Base-by-base conservation (phyloP, 495 filamentous ascomycete species). In the Staphylotrichum longicolle region DNA sequence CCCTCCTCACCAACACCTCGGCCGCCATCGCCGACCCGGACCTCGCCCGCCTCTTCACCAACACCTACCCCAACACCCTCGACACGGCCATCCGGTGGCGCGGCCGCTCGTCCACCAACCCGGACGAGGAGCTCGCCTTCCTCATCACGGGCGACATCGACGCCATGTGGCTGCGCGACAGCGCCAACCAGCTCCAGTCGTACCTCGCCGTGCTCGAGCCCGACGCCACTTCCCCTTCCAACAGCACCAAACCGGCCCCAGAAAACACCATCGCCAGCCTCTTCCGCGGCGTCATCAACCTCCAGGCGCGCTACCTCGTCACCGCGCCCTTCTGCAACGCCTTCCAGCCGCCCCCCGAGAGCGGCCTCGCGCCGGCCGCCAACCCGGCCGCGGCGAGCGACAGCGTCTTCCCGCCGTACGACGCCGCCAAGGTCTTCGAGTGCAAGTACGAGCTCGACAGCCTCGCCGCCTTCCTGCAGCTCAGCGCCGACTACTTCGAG, bases 161-260 rank as follows among this genome's bases (percentile, higher is more conserved):
- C 68, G 86, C 86, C 53, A 88, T 88, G 85, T 89, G 87, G 86
- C 75, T 90, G 49, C 79, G 86, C 34, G 87, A 88, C 66, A 85
- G 80, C 33, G 81, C 86, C 37, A 88, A 88, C 68, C 86, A 89
- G 67, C 72, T 90, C 66, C 81, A 86, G 58, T 82, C 80, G 37
- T 90, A 89, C 69, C 77, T 84, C 37, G 74, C 82, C 0, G 62
- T 88, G 2, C 72, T 88, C 5, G 76, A 75, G 20, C 73, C 82
- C 10, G 74, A 75, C 53, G 60, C 72, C 8, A 30, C 20, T 27
- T 27, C 1, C 20, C 20, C 20, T 27, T 27, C 20, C 20, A 27
- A 27, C 20, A 27, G 20, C 20, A 27, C 20, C 20, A 1, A 27
- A 27, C 20, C 20, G 20, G 20, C 20, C 20, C 20, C 20, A 41